These are phyloP conservation scores for Pelargonium nanum DNA, from an alignment of 345 rosid genomes.

Conservation along the genomic window DNA sequence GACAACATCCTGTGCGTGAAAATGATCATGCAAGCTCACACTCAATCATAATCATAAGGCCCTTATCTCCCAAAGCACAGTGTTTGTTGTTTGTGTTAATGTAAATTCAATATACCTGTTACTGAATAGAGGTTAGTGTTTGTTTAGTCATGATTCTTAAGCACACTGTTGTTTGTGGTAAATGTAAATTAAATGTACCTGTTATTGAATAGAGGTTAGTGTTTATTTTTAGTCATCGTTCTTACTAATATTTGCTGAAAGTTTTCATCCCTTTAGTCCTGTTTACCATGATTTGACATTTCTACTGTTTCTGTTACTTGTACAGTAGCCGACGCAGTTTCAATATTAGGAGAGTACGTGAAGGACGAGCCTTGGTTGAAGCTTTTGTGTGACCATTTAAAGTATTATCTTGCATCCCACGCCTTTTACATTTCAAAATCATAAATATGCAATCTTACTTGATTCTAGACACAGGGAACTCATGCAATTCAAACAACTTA, in stretches of 20 bases:
- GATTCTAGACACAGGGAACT: neutral
- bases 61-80: too few species aligned
- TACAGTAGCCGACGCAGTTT: slow-evolving; percentile 63
- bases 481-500: neutral
- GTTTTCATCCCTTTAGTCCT: neutral
- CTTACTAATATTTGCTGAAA: neutral
- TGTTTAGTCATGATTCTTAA: neutral
- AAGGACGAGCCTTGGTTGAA: slow-evolving; percentile 76
- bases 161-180: too few species aligned
- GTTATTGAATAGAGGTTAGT: too few species aligned
- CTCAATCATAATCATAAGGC: too few species aligned
- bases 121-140: too few species aligned
- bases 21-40: too few species aligned
- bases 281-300: neutral
- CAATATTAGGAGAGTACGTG: slow-evolving; percentile 67
- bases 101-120: too few species aligned
- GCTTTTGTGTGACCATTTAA: slow-evolving; percentile 46
- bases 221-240: neutral
- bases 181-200: too few species aligned
- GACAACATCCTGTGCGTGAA: too few species aligned
- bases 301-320: slow-evolving; percentile 4
- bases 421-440: neutral
- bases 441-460: neutral
- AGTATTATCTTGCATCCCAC: slow-evolving; percentile 27
- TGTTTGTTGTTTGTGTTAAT: too few species aligned